These are phyloP conservation scores for Pleomassaria siparia DNA, from an alignment of 2,329 filamentous ascomycete genomes.

Conservation along the genomic window DNA sequence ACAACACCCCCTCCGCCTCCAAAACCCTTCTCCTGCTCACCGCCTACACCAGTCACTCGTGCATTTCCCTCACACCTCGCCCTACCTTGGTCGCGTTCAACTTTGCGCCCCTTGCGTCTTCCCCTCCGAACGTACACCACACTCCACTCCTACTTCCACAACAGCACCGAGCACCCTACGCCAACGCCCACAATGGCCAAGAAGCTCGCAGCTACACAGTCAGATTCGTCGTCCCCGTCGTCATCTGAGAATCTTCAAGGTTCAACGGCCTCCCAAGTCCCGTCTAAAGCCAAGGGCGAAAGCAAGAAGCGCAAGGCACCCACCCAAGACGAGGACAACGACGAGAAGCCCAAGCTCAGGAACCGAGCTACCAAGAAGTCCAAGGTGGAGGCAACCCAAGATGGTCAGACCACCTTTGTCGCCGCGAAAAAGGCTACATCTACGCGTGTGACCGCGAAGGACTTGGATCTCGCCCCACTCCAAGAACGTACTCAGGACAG, in stretches of 20 bases:
- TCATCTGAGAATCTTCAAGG: conserved; percentile 15
- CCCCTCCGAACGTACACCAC: conserved; percentile 6
- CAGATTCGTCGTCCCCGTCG: conserved; percentile 28
- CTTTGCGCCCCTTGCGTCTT: not conserved
- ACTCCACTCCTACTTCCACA: not conserved
- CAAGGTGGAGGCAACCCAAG: conserved; percentile 14
- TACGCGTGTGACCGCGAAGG: conserved; percentile 49
- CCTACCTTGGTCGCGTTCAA: not conserved
- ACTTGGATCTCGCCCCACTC: conserved; percentile 62
- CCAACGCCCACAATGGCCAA: conserved; percentile 19
- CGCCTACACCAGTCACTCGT: not conserved
- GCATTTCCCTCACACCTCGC: not conserved
- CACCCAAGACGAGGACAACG: conserved; percentile 5
- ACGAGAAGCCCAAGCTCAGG: conserved; percentile 9
- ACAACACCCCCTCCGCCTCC: not conserved
- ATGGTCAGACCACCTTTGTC: conserved; percentile 4
- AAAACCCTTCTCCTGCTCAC: not conserved
- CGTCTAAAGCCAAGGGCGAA: not conserved
- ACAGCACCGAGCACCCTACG: not conserved
- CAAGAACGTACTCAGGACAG: conserved; percentile 69
- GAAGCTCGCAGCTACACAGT: conserved; percentile 11
- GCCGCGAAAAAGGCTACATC: conserved; percentile 3
- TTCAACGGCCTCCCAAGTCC: not conserved
- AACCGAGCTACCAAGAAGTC: conserved; percentile 20
- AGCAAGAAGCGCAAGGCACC: conserved; percentile 34